phyloP scores from a whole-genome alignment of 495 filamentous ascomycete genomes.

The Penicillium pulvis region DNA sequence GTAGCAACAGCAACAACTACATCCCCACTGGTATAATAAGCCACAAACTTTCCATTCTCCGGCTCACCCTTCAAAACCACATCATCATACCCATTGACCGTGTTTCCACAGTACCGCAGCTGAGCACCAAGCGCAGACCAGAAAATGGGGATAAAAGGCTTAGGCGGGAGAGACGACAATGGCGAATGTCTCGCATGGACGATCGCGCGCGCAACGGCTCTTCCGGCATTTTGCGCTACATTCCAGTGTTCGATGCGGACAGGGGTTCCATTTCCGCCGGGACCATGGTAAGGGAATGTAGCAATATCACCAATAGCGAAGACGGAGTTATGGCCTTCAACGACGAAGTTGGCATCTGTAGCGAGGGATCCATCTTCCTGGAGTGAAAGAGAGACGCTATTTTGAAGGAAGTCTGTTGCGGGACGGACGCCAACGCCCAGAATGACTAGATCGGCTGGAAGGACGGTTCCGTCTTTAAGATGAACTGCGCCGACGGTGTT shows the following conservation, averaged over 20 bases:
- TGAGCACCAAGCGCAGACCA: conserved; percentile 92
- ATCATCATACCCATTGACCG: conserved; percentile 79
- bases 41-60: conserved; percentile 81
- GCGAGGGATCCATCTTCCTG: conserved; percentile 79
- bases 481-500: conserved; percentile 76
- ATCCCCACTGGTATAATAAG: conserved; percentile 86
- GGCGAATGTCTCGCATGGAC: conserved; percentile 44
- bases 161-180: conserved; percentile 50
- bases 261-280: conserved; percentile 66
- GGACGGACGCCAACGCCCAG: conserved; percentile 88
- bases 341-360: conserved; percentile 74
- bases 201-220: conserved; percentile 74
- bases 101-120: conserved; percentile 89
- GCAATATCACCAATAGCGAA: conserved; percentile 97
- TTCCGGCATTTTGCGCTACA: conserved; percentile 90
- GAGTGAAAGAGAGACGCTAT: conserved; percentile 65
- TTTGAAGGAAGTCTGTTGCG: conserved; percentile 80
- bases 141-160: conserved; percentile 88
- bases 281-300: conserved; percentile 90
- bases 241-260: conserved; percentile 96
- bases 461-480: conserved; percentile 81
- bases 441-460: conserved; percentile 87
- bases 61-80: conserved; percentile 74
- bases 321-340: conserved; percentile 69
- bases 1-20: conserved; percentile 88